Percentiles rank a stretch among this genome's conserved stretches.
Conservation (phyloP, 805 yeast species). For the Ogataea pignaliae region DNA sequence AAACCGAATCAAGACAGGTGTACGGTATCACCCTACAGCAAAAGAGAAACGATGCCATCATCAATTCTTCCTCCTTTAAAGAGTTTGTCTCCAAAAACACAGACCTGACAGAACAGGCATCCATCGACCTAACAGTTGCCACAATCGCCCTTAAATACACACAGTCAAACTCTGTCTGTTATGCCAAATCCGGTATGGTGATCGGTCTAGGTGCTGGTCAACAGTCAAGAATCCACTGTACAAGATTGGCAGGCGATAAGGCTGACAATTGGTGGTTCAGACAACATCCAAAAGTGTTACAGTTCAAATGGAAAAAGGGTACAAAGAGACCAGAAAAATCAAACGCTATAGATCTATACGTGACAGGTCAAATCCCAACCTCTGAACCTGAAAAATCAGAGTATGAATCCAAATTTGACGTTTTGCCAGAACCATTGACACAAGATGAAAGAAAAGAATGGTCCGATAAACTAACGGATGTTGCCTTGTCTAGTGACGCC, state of each 20-base stretch:
- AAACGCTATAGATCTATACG: conserved; percentile 93
- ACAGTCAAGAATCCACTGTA: conserved; percentile 98
- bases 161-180: conserved; percentile 97
- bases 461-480: conserved; percentile 74
- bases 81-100: conserved; percentile 89
- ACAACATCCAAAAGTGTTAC: conserved; percentile 93
- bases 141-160: conserved; percentile 97
- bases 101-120: conserved; percentile 84
- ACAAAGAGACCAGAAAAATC: conserved; percentile 98
- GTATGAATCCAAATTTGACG: conserved; percentile 84
- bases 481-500: conserved; percentile 94
- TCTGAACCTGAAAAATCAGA: conserved; percentile 91
- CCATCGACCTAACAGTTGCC: conserved; percentile 92
- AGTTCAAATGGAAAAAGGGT: conserved; percentile 96
- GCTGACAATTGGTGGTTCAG: conserved; percentile 99
- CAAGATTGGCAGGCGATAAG: conserved; percentile 98
- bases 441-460: conserved; percentile 82
- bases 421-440: conserved; percentile 79
- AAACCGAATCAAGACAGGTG: conserved; percentile 86
- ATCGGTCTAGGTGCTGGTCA: conserved; percentile 99
- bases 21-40: conserved; percentile 94
- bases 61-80: conserved; percentile 83
- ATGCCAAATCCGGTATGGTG: conserved; percentile 99
- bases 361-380: conserved; percentile 86
- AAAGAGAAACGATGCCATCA: conserved; percentile 96